Base-by-base conservation (phyloP, 352 stramenopile species). In the Globisporangium nagaii region DNA sequence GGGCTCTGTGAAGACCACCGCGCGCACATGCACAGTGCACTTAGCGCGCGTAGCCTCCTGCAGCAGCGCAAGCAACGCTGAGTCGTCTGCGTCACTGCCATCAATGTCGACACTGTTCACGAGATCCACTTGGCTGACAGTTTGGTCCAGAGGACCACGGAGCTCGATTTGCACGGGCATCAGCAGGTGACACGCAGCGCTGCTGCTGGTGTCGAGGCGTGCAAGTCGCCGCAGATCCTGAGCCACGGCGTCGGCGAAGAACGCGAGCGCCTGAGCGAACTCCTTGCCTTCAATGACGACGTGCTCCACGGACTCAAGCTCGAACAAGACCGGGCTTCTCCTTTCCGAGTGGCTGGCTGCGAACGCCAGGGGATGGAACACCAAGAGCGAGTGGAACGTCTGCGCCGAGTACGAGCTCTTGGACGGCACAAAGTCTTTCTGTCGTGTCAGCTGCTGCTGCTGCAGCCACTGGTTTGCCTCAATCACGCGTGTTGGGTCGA, bases 381-480 rank as follows among this genome's bases (percentile, higher is more conserved):
- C 36, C 3, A 64, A 8, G 10, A 86, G 37, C 27, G 57, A 70
- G 0, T 60, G 40, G 24, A 70, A 39, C 28, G 67, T 68, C 3
- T 51, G 56, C 1, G 51, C 48, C 2, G 67, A 77, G 47, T 79
- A 86, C 10, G 72, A 79, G 22, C 70, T 68, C 11, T 71, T 79
- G 8, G 60, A 49, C 19, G 72, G 70, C 7, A 68, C 64, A 36
- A 67, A 83, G 10, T 40, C n/a, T 1, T 47, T 41, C 13, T 53
- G 13, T 17, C 62, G 37, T 1, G 71, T 61, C 36, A 79, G 25
- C 3, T 65, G 43, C 0, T 63, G 45, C 0, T 59, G 22, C 10
- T 37, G 31, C 1, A 86, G 58, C 55, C 58, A 75, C n/a, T 41
- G 36, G 17, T 73, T 58, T 11, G 43, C 25, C 20, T 32, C 13